Conservation (phyloP, 768 basidiomycete genomes). For the Phaeotremella skinneri region DNA sequence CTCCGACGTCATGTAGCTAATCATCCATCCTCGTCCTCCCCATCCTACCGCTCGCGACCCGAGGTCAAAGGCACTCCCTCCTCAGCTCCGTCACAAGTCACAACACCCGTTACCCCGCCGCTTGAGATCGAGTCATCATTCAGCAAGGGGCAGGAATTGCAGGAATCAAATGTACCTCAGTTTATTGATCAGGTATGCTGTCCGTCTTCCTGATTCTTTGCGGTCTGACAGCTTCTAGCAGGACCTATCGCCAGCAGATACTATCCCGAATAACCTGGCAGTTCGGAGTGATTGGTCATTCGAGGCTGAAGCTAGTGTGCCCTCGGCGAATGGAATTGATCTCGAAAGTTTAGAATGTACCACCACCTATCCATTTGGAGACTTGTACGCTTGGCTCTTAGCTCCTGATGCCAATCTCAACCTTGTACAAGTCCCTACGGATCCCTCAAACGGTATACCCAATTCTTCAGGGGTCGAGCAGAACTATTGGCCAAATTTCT, state of each 20-base stretch:
- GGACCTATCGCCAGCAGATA: too few species aligned
- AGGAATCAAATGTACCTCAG: too few species aligned
- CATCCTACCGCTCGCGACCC: too few species aligned
- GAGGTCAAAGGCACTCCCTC: too few species aligned
- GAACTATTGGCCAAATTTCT: not conserved
- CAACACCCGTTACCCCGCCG: too few species aligned
- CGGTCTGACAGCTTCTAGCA: too few species aligned
- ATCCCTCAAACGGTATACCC: not conserved
- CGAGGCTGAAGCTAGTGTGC: not conserved
- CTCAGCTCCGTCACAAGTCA: too few species aligned
- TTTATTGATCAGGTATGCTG: too few species aligned
- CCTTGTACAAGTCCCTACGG: not conserved
- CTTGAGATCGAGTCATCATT: too few species aligned
- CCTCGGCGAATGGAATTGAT: not conserved
- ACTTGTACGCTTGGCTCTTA: not conserved
- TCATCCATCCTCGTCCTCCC: constrained; percentile 8
- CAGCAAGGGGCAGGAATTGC: too few species aligned
- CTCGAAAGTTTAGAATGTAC: not conserved
- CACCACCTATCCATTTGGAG: constrained; percentile 1
- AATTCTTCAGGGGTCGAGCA: not conserved
- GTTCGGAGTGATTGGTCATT: not conserved
- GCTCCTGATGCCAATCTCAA: not conserved
- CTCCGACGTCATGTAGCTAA: constrained; percentile 10
- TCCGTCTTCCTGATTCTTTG: too few species aligned
- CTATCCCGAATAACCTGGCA: too few species aligned